Evolutionary conservation across 257 asterid species (phyloP).

Genomic region (Solanum medicagineum): DNA sequence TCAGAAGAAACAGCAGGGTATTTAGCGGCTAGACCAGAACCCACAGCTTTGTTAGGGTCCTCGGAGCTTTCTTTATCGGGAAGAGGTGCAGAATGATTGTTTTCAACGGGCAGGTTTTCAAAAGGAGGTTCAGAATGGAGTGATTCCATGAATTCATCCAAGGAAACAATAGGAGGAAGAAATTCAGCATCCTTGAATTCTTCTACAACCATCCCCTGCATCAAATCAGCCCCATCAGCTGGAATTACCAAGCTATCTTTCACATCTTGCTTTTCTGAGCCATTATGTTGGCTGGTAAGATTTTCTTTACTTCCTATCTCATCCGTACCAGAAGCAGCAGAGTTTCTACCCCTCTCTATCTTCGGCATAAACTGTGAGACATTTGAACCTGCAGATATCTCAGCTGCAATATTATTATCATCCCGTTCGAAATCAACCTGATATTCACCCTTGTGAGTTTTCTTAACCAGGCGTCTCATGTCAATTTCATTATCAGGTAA

Average conservation of each 20-base stretch:
- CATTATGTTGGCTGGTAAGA: constrained; percentile 18
- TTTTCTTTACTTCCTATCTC: constrained; percentile 31
- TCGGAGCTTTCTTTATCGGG: constrained; percentile 29
- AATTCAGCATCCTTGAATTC: constrained; percentile 74
- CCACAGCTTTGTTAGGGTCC: constrained; percentile 8
- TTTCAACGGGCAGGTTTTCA: constrained; percentile 45
- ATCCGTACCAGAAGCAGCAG: constrained; percentile 18
- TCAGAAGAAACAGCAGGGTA: constrained; percentile 22
- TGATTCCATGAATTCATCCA: constrained; percentile 97
- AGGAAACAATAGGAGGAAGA: constrained; percentile 86
- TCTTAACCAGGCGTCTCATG: constrained; percentile 73
- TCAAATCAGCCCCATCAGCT: constrained; percentile 76
- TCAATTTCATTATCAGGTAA: constrained; percentile 81
- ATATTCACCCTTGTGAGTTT: constrained; percentile 98
- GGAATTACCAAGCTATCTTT: constrained; percentile 63
- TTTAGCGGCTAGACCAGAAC: constrained; percentile 23
- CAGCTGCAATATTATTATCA: constrained; percentile 36
- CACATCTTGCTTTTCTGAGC: constrained; percentile 42
- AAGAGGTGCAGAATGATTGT: constrained; percentile 12
- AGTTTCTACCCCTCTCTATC: constrained; percentile 13
- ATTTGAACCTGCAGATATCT: constrained; percentile 51
- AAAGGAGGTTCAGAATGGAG: constrained; percentile 92
- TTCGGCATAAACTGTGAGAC: constrained; percentile 5
- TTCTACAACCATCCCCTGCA: constrained; percentile 96
- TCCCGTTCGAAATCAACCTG: constrained; percentile 77